Evolutionary conservation across 768 basidiomycete genomes (phyloP).

Genomic region (Macrolepiota fuliginosa): DNA sequence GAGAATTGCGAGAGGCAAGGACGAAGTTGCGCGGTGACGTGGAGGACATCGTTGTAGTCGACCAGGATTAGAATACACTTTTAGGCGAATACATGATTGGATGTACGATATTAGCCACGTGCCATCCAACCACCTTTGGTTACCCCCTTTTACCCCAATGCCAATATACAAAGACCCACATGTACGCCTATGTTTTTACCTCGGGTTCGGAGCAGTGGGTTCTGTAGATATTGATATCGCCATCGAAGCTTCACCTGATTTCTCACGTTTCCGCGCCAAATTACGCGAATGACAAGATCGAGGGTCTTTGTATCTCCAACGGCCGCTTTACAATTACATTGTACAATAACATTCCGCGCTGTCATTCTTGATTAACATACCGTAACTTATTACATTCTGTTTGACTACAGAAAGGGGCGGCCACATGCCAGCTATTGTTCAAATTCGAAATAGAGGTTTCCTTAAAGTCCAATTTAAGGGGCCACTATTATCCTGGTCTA

Average conservation of each 20-base stretch:
- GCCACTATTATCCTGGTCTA: background rate
- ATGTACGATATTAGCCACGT: too few species aligned
- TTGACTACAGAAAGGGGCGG: background rate
- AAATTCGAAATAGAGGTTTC: background rate
- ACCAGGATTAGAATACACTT: background rate
- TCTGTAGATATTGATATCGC: too few species aligned
- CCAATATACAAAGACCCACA: too few species aligned
- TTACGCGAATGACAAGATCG: too few species aligned
- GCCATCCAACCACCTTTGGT: too few species aligned
- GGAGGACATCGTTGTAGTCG: conserved; percentile 15
- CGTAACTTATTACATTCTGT: background rate
- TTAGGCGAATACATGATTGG: background rate
- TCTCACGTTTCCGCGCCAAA: too few species aligned
- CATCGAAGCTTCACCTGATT: too few species aligned
- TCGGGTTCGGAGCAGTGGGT: too few species aligned
- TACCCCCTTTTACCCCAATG: too few species aligned
- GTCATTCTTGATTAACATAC: background rate
- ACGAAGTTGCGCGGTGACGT: conserved; percentile 51
- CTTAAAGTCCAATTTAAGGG: background rate
- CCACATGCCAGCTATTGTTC: background rate
- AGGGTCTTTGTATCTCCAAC: background rate
- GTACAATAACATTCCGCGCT: background rate
- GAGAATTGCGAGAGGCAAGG: conserved; percentile 83
- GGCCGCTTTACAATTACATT: background rate
- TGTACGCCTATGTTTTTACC: too few species aligned